phyloP scores from a whole-genome alignment of 371 early-diverging fungal genomes.

The Apophysomyces trapeziformis region DNA sequence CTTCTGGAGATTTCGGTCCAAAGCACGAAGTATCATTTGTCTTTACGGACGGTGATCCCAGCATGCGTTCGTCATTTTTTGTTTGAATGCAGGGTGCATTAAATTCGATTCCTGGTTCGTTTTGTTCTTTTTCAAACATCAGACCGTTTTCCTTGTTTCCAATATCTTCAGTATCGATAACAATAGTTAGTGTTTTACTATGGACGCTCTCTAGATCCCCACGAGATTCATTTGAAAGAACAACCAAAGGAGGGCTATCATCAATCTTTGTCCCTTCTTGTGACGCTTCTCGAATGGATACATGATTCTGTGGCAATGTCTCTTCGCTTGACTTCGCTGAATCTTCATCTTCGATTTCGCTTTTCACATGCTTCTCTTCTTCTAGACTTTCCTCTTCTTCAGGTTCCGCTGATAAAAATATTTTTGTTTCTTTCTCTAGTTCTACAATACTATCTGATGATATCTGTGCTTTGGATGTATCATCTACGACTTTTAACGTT shows the following conservation, averaged over 20 bases:
- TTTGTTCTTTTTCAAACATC: background rate
- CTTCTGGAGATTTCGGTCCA: background rate
- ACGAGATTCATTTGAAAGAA: background rate
- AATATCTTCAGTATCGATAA: background rate
- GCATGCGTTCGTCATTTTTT: background rate
- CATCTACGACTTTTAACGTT: too few species aligned
- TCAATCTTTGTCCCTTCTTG: background rate
- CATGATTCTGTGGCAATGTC: background rate
- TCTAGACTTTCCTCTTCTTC: background rate
- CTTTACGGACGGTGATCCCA: background rate
- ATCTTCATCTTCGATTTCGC: background rate
- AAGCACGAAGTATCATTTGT: background rate
- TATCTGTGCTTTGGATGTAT: too few species aligned
- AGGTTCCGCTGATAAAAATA: background rate
- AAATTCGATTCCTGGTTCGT: background rate
- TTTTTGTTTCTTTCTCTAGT: too few species aligned
- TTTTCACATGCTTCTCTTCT: background rate
- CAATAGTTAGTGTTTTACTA: conserved; percentile 4
- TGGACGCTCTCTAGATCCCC: background rate
- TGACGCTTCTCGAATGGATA: too few species aligned
- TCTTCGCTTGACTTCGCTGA: too few species aligned
- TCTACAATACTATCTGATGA: background rate
- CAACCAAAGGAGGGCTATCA: background rate
- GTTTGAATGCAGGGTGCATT: background rate
- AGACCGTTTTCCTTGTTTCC: background rate